Evolutionary conservation across 1,139 yeast species (phyloP).

Genomic region (Saccharomyces hybrid): DNA sequence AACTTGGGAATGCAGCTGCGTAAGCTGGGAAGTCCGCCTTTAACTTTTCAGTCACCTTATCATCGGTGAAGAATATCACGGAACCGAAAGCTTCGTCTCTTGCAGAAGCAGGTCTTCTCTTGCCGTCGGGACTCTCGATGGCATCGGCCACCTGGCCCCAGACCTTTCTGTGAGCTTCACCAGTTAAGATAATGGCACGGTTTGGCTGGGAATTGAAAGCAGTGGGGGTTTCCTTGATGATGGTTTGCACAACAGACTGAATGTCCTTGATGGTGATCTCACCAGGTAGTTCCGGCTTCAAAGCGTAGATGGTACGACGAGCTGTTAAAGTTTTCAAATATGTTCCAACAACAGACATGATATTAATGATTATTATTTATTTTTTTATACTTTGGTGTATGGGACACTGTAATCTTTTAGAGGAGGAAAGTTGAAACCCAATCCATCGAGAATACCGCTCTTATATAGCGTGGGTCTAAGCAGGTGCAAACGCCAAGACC

Average conservation of each 20-base stretch:
- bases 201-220: slow-evolving; percentile 43
- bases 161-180: slow-evolving; percentile 37
- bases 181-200: slow-evolving; percentile 38
- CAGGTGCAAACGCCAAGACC: neutral
- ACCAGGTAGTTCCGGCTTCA: slow-evolving; percentile 35
- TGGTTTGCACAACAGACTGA: slow-evolving; percentile 33
- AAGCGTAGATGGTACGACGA: slow-evolving; percentile 37
- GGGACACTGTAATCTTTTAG: neutral
- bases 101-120: slow-evolving; percentile 36
- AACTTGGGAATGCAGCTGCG: slow-evolving; percentile 39
- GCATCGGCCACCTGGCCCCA: slow-evolving; percentile 37
- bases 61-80: slow-evolving; percentile 41
- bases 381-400: neutral
- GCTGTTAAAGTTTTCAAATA: slow-evolving; percentile 31
- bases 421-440: neutral
- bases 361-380: too few species aligned
- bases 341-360: slow-evolving; percentile 20
- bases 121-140: slow-evolving; percentile 32
- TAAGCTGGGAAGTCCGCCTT: slow-evolving; percentile 37
- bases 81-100: slow-evolving; percentile 42
- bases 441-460: neutral
- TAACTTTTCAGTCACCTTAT: slow-evolving; percentile 32
- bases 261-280: slow-evolving; percentile 33
- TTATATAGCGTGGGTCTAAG: neutral
- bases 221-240: slow-evolving; percentile 39